Conservation (phyloP, 331 rosid species). For the Rhamnella rubrinervis region DNA sequence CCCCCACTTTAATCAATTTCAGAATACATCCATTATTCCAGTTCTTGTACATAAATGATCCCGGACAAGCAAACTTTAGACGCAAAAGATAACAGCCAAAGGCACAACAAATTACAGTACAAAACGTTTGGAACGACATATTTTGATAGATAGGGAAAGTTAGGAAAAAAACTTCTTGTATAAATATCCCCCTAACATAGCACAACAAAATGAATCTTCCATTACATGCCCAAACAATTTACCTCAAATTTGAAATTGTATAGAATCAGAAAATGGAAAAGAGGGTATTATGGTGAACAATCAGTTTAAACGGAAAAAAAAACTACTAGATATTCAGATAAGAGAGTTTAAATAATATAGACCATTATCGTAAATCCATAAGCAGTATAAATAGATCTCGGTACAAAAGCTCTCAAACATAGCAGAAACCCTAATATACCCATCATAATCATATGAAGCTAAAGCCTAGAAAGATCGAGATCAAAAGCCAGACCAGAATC, state of each 20-base stretch:
- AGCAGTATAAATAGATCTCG: conserved; percentile 42
- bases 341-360: conserved; percentile 24
- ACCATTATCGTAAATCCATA: conserved; percentile 37
- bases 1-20: too few species aligned
- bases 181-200: neutral
- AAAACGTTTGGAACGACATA: neutral
- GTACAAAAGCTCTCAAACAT: conserved; percentile 25
- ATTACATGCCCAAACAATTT: neutral
- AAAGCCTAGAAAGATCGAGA: conserved; percentile 14
- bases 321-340: conserved; percentile 18
- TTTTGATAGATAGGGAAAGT: neutral
- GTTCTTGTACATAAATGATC: too few species aligned
- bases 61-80: neutral
- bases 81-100: neutral
- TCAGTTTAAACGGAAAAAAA: neutral
- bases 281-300: neutral
- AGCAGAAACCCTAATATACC: conserved; percentile 24
- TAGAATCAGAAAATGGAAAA: neutral
- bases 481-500: neutral
- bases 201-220: neutral
- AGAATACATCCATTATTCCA: too few species aligned
- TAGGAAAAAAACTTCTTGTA: neutral
- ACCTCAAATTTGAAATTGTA: neutral
- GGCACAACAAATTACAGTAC: neutral
- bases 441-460: neutral